Evolutionary conservation across 495 filamentous ascomycete species (phyloP).

Genomic region (Podospora didyma): DNA sequence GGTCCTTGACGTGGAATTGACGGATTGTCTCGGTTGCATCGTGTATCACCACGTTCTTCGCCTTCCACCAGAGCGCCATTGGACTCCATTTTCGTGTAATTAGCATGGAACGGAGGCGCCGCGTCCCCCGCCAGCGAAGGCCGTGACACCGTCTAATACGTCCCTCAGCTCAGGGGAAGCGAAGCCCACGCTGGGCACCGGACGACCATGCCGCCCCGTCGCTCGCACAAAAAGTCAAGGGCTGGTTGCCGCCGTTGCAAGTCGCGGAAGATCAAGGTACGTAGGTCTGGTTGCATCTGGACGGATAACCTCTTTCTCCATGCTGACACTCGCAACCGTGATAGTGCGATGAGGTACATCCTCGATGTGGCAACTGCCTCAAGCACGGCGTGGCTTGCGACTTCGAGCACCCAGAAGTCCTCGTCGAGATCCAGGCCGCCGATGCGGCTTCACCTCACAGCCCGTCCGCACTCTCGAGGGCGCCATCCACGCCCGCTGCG

Average conservation of each 20-base stretch:
- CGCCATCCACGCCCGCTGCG: conserved; percentile 28
- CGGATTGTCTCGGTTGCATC: too few species aligned
- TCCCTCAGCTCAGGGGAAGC: neutral
- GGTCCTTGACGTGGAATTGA: too few species aligned
- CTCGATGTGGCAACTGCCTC: conserved; percentile 56
- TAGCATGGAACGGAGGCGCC: conserved; percentile 14
- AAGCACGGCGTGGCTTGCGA: conserved; percentile 63
- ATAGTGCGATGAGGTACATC: conserved; percentile 61
- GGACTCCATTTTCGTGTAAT: neutral
- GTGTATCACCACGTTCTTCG: neutral
- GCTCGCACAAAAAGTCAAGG: conserved; percentile 61
- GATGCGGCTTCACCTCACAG: conserved; percentile 10
- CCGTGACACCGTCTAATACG: conserved; percentile 6
- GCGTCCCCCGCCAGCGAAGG: conserved; percentile 16
- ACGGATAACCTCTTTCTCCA: too few species aligned
- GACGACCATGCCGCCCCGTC: conserved; percentile 48
- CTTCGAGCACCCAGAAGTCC: conserved; percentile 47
- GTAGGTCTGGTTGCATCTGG: neutral
- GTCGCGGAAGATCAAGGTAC: conserved; percentile 59
- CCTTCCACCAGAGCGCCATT: neutral
- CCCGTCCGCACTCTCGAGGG: conserved; percentile 13
- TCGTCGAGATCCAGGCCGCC: conserved; percentile 28
- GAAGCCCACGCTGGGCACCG: too few species aligned
- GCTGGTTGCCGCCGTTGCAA: conserved; percentile 60
- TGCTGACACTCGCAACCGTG: neutral